Conservation (phyloP, 2,329 filamentous ascomycete genomes). For the Claviceps digitariae region DNA sequence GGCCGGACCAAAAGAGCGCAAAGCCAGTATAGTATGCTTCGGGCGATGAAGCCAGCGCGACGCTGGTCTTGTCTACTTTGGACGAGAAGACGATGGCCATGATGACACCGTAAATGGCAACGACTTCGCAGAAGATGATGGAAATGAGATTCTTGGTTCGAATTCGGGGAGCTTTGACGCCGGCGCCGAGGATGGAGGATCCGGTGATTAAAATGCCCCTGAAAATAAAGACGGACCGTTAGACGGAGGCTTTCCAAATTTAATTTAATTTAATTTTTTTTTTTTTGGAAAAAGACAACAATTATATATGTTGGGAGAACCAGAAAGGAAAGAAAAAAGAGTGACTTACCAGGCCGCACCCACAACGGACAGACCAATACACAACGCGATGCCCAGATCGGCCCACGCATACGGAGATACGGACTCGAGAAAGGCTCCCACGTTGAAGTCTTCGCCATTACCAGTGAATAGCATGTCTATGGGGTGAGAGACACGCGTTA, state of each 20-base stretch:
- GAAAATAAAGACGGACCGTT: background rate
- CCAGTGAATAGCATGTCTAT: slow-evolving; percentile 98
- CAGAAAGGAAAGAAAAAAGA: background rate
- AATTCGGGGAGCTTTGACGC: slow-evolving; percentile 92
- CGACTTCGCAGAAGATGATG: slow-evolving; percentile 99
- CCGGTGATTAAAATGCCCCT: slow-evolving; percentile 99
- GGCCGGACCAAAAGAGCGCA: slow-evolving; percentile 87
- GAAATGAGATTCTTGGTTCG: slow-evolving; percentile 99
- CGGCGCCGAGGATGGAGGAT: slow-evolving; percentile 90
- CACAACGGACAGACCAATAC: slow-evolving; percentile 90
- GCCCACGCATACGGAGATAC: slow-evolving; percentile 94
- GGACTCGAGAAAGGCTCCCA: slow-evolving; percentile 87
- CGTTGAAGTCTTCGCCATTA: slow-evolving; percentile 91
- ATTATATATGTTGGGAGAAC: too few species aligned
- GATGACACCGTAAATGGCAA: slow-evolving; percentile 99
- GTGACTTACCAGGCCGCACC: slow-evolving; percentile 82
- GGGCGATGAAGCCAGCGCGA: slow-evolving; percentile 54
- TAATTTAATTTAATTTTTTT: too few species aligned
- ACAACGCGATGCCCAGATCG: slow-evolving; percentile 76
- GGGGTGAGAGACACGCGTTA: slow-evolving; percentile 7
- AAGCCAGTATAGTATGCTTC: slow-evolving; percentile 89
- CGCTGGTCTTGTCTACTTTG: slow-evolving; percentile 57
- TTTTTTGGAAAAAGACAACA: too few species aligned
- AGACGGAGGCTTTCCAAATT: background rate
- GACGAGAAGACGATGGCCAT: slow-evolving; percentile 98